Evolutionary conservation across 768 basidiomycete species (phyloP), one percentile per base, ranked within the genome.

Genomic region (Tulasnella sp.): DNA sequence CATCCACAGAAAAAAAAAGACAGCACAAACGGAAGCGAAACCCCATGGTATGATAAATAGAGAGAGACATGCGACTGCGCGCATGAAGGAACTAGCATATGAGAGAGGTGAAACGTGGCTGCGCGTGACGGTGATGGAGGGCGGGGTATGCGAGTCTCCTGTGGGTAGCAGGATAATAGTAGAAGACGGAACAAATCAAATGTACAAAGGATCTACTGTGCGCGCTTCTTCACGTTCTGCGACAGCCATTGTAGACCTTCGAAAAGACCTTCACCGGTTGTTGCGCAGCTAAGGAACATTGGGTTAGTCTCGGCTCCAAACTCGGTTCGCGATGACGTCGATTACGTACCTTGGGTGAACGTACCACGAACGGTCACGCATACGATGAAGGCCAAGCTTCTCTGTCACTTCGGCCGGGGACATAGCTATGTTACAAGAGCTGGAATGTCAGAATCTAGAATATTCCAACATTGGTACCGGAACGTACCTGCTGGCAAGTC

Each of bases 331-430:
- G 41, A 60, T 34, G 79, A 40, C 5, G 58, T 20, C 64, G 42
- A 72, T 54, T 44, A 37, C 88, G 83, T 85, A 88, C 84, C 87
- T 88, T 20, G 88, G 88, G 83, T 89, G 88, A 81, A 88, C 88
- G 86, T 88, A 89, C 88, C 88, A 89, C 72, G 84, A 86, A 81
- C 88, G 83, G 75, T 89, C 88, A 76, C 87, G 86, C 88, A 89
- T 88, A 73, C 86, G 85, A 81, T 88, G 85, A 81, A 89, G 82
- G 18, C 88, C 88, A 12, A 89, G 84, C 82, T 87, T 88, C 82
- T 89, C 88, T 3, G 88, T 89, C 24, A 89, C 88, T 81, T 89
- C 88, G 2, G 88, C 88, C 1, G 88, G 88, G 9, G 87, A 87
- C 88, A 89, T 88, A 14, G 88, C 88, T 88, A 77, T 18, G 40